phyloP scores from a whole-genome alignment of 495 filamentous ascomycete species.

The Glarea lozoyensis region DNA sequence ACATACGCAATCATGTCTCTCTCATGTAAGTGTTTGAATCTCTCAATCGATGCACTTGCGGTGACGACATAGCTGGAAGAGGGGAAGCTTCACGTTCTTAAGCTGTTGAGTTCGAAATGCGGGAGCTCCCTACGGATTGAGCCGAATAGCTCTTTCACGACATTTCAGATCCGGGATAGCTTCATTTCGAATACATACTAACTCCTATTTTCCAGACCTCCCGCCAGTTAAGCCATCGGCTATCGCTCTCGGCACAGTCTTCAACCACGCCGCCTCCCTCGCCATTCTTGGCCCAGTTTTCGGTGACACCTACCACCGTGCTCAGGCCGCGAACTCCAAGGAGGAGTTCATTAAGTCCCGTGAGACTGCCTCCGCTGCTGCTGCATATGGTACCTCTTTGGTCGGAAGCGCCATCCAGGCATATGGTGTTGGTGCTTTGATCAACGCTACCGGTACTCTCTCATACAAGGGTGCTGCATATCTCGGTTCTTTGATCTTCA shows the following conservation, averaged over 20 bases:
- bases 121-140: too few species aligned
- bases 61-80: conserved; percentile 12
- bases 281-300: conserved; percentile 84
- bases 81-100: too few species aligned
- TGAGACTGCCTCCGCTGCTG: conserved; percentile 79
- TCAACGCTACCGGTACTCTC: conserved; percentile 90
- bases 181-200: background rate
- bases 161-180: conserved; percentile 20
- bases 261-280: conserved; percentile 79
- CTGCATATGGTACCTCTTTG: conserved; percentile 84
- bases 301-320: conserved; percentile 89
- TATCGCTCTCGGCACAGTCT: conserved; percentile 89
- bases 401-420: conserved; percentile 83
- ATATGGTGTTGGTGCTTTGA: conserved; percentile 89
- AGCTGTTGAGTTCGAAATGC: too few species aligned
- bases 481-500: conserved; percentile 82
- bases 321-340: conserved; percentile 85
- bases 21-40: conserved; percentile 36
- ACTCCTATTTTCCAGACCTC: conserved; percentile 49
- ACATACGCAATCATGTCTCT: conserved; percentile 43
- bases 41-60: background rate
- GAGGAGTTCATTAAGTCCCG: conserved; percentile 93
- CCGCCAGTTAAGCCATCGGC: conserved; percentile 96
- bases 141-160: too few species aligned
- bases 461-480: conserved; percentile 97